Conservation (phyloP, 108 stramenopile species). For the Discostella stelligeroides region DNA sequence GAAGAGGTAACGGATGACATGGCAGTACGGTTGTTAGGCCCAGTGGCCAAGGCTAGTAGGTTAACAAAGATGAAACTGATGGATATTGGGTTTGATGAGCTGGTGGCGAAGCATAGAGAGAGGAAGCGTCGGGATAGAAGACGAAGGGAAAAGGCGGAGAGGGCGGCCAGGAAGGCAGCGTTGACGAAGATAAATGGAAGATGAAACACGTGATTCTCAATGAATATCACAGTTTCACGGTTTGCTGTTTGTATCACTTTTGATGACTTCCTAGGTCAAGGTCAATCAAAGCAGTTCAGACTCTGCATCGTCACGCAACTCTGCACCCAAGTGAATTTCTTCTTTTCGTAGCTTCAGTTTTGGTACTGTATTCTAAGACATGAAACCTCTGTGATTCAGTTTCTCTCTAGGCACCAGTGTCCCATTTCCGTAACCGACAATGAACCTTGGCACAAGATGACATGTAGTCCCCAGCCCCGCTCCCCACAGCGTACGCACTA, state of each 20-base stretch:
- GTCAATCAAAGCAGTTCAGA: too few species aligned
- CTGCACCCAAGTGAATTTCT: too few species aligned
- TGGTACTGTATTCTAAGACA: too few species aligned
- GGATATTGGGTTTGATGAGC: slow-evolving; percentile 92
- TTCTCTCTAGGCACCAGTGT: too few species aligned
- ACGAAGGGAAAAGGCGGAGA: slow-evolving; percentile 75
- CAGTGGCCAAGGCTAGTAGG: slow-evolving; percentile 87
- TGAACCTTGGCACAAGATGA: slow-evolving; percentile 70
- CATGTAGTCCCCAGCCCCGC: slow-evolving; percentile 76
- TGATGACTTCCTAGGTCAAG: too few species aligned
- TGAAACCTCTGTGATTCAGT: too few species aligned
- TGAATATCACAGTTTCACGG: too few species aligned
- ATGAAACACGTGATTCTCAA: too few species aligned
- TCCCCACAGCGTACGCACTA: slow-evolving; percentile 58
- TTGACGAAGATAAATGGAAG: slow-evolving; percentile 22
- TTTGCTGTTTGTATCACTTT: too few species aligned
- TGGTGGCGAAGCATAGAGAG: slow-evolving; percentile 85
- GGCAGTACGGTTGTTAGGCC: slow-evolving; percentile 77
- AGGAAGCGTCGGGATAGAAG: slow-evolving; percentile 82
- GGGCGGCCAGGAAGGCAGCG: slow-evolving; percentile 45
- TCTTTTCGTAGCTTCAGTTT: too few species aligned
- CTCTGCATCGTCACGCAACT: too few species aligned
- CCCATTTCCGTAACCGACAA: slow-evolving; percentile 56
- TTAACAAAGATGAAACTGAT: slow-evolving; percentile 86
- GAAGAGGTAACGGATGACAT: slow-evolving; percentile 80